A percentile compares a stretch with the other conserved stretches of the same genome.
Evolutionary conservation across 2,329 filamentous ascomycete genomes (phyloP).

Genomic region (Penicillium sp.): DNA sequence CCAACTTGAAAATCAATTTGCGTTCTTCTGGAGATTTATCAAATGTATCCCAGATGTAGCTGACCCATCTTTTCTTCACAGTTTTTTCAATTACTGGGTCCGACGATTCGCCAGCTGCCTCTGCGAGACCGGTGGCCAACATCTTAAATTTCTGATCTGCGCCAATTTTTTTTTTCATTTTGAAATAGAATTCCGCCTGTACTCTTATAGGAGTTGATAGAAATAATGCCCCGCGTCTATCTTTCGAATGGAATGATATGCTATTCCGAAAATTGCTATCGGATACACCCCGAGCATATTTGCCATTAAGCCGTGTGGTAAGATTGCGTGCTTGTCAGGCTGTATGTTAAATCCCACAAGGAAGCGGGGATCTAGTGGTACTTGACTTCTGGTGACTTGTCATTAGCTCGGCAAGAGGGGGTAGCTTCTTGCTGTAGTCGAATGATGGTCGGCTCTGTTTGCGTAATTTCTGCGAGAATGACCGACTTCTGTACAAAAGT

Average conservation of each 20-base stretch:
- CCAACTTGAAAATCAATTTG: constrained; percentile 50
- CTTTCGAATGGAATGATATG: neutral
- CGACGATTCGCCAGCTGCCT: constrained; percentile 10
- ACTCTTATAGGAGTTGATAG: constrained; percentile 1
- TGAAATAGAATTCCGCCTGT: neutral
- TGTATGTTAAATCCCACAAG: neutral
- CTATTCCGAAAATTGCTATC: neutral
- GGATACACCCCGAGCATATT: neutral
- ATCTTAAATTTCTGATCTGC: constrained; percentile 11
- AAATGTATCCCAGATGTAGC: constrained; percentile 54
- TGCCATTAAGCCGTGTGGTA: neutral
- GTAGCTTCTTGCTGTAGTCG: neutral
- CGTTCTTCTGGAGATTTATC: constrained; percentile 53
- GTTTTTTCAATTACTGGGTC: constrained; percentile 21
- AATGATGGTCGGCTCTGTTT: constrained; percentile 8
- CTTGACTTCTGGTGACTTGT: neutral
- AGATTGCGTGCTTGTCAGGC: constrained; percentile 6
- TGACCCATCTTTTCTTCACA: constrained; percentile 45
- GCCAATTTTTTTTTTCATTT: too few species aligned
- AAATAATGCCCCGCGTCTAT: neutral
- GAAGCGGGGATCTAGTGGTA: neutral
- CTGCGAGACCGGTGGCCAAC: constrained; percentile 14
- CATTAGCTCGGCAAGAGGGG: neutral
- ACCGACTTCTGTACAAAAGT: neutral
- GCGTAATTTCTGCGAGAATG: constrained; percentile 15